These are phyloP conservation scores for Yueomyces sp. DNA, from an alignment of 1,139 yeast genomes.

Conservation along the genomic window DNA sequence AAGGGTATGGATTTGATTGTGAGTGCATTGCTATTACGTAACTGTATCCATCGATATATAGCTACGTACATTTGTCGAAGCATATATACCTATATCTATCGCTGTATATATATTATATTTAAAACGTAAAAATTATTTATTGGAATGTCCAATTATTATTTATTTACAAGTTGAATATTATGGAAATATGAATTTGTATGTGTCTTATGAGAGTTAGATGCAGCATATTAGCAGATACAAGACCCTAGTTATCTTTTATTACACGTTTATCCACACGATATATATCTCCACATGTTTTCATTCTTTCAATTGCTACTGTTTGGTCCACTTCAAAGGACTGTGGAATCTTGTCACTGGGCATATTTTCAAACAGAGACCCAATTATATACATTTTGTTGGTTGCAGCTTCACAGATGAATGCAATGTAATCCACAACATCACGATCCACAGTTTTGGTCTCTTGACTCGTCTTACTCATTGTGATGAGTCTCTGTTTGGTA, in stretches of 20 bases:
- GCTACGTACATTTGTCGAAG: too few species aligned
- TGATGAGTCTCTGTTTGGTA: constrained; percentile 57
- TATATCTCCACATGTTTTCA: constrained; percentile 40
- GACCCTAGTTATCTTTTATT: too few species aligned
- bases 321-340: constrained; percentile 23
- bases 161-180: too few species aligned
- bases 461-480: constrained; percentile 34
- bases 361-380: constrained; percentile 70
- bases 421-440: constrained; percentile 60
- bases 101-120: too few species aligned
- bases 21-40: too few species aligned
- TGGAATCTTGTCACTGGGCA: constrained; percentile 29
- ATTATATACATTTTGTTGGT: constrained; percentile 54
- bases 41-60: too few species aligned
- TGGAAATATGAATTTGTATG: too few species aligned
- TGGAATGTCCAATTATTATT: too few species aligned
- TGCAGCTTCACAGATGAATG: constrained; percentile 63
- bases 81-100: too few species aligned
- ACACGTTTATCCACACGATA: constrained; percentile 28
- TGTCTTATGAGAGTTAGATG: too few species aligned
- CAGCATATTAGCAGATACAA: too few species aligned
- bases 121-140: too few species aligned
- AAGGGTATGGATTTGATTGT: constrained; percentile 1
- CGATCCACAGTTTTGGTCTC: constrained; percentile 39
- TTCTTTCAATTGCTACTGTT: constrained; percentile 29